Conservation (phyloP, 148 eudicot genomes). For the Diospyros lotus region DNA sequence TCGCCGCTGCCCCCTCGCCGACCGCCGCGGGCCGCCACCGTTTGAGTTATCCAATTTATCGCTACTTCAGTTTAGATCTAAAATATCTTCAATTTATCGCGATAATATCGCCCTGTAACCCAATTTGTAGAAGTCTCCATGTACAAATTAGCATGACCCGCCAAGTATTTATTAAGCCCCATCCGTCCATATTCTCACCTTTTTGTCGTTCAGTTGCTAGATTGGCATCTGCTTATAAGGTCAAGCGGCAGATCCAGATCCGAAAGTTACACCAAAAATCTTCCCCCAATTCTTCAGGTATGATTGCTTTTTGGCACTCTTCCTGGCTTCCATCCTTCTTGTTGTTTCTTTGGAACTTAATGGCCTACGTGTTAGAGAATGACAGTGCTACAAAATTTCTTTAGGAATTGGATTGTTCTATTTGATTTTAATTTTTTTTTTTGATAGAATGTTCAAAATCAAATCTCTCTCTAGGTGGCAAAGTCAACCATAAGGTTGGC, state of each 20-base stretch:
- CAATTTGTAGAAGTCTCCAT: too few species aligned
- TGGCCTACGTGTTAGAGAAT: neutral
- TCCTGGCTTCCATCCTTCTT: neutral
- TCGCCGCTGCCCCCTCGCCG: too few species aligned
- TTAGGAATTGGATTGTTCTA: neutral
- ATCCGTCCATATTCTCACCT: conserved; percentile 55
- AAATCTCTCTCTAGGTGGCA: conserved; percentile 23
- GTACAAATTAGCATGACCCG: conserved; percentile 9
- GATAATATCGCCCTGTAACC: too few species aligned
- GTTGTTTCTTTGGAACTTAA: neutral
- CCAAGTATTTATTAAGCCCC: conserved; percentile 23
- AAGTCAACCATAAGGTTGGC: conserved; percentile 9
- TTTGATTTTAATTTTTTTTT: neutral
- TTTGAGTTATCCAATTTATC: too few species aligned
- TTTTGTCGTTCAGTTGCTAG: conserved; percentile 61
- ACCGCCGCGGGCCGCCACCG: too few species aligned
- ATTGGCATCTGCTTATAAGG: conserved; percentile 24
- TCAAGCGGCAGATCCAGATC: conserved; percentile 23
- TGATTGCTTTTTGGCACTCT: neutral
- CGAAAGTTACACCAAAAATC: conserved; percentile 19
- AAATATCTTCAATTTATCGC: too few species aligned
- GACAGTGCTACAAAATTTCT: neutral
- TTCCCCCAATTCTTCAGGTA: conserved; percentile 35
- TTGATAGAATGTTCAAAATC: neutral
- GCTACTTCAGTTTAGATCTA: too few species aligned